A percentile compares a stretch with the other conserved stretches of the same genome.
phyloP scores from a whole-genome alignment of 148 eudicot genomes.

The Chenopodium quinoa region DNA sequence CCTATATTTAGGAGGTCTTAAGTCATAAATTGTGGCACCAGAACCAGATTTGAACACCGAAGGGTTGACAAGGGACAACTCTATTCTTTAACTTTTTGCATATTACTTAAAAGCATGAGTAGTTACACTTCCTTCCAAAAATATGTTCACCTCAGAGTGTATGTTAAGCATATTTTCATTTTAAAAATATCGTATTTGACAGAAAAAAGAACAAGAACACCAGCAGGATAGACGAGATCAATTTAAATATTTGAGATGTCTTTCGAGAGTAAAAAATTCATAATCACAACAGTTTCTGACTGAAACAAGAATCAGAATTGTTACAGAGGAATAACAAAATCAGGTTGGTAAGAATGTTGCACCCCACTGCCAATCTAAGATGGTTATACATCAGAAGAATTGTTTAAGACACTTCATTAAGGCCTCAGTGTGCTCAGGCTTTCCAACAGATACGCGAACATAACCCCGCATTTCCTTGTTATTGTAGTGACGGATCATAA shows the following conservation, averaged over 20 bases:
- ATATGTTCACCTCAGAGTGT: background rate
- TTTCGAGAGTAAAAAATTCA: background rate
- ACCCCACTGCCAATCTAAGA: constrained; percentile 7
- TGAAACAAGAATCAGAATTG: background rate
- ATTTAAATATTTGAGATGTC: background rate
- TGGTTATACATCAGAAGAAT: constrained; percentile 31
- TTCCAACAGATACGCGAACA: constrained; percentile 94
- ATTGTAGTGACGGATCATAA: constrained; percentile 95
- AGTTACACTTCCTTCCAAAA: background rate
- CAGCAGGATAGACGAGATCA: background rate
- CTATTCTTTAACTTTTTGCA: too few relatives aligned
- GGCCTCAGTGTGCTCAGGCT: constrained; percentile 93
- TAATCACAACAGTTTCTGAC: constrained; percentile 2
- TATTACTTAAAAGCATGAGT: background rate
- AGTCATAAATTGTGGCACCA: background rate
- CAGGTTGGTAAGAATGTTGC: background rate
- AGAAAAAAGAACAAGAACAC: background rate
- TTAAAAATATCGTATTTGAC: background rate
- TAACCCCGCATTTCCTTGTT: constrained; percentile 76
- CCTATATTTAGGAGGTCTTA: too few relatives aligned
- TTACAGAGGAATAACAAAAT: background rate
- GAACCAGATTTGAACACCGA: background rate
- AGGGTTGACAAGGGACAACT: background rate
- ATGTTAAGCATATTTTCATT: background rate
- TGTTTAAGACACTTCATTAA: constrained; percentile 64